Evolutionary conservation across 495 filamentous ascomycete genomes (phyloP).

Genomic region (Penicillium macrosclerotiorum): DNA sequence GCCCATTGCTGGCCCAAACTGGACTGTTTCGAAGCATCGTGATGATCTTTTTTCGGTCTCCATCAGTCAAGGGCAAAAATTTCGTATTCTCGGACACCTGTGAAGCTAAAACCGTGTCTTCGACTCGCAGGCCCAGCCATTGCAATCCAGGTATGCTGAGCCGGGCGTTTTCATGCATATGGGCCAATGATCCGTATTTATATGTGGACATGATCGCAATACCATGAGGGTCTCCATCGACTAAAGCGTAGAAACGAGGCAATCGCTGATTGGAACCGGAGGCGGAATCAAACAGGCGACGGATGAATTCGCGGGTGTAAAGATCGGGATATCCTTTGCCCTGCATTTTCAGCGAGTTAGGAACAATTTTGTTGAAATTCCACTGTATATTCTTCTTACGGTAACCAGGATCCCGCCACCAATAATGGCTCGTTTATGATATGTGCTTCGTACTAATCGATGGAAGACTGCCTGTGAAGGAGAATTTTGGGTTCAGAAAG

Average conservation of each 20-base stretch:
- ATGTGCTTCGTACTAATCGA: constrained; percentile 54
- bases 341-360: constrained; percentile 25
- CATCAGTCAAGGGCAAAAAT: constrained; percentile 53
- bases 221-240: constrained; percentile 87
- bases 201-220: constrained; percentile 84
- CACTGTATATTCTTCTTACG: constrained; percentile 34
- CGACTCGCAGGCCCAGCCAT: constrained; percentile 73
- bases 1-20: constrained; percentile 45
- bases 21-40: constrained; percentile 60
- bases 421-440: constrained; percentile 47
- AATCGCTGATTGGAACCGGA: constrained; percentile 21
- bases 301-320: constrained; percentile 66
- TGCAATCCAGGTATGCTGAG: constrained; percentile 56
- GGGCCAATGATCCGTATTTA: constrained; percentile 72
- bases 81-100: constrained; percentile 29
- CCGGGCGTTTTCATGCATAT: constrained; percentile 66
- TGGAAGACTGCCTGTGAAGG: constrained; percentile 74
- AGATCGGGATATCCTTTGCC: constrained; percentile 94
- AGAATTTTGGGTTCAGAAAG: no score
- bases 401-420: constrained; percentile 69
- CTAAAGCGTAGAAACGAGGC: constrained; percentile 60
- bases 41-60: constrained; percentile 67
- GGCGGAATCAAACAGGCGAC: constrained; percentile 28
- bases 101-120: constrained; percentile 47
- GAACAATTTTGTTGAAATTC: not conserved